phyloP scores from a whole-genome alignment of 2,329 filamentous ascomycete species.

The Cladophialophora psammophila region DNA sequence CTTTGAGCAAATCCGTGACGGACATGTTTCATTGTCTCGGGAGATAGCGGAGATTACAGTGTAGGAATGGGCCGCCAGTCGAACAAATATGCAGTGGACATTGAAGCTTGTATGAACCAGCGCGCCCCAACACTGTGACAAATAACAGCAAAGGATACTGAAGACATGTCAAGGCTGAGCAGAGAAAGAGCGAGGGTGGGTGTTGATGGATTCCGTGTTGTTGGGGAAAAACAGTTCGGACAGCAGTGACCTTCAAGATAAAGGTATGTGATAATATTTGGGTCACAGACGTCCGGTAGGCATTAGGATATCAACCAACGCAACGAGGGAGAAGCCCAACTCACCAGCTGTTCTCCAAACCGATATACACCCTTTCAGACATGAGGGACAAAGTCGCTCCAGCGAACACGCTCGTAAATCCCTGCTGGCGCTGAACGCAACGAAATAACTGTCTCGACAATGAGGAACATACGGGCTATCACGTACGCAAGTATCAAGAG shows the following conservation, averaged over 20 bases:
- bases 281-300: no score
- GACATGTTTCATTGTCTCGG: neutral
- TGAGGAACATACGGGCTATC: neutral
- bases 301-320: neutral
- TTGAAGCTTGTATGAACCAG: no score
- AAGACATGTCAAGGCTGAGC: no score
- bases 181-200: no score
- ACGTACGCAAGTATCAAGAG: neutral
- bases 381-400: constrained; percentile 5
- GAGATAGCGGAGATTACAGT: no score
- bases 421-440: constrained; percentile 7
- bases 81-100: no score
- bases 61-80: no score
- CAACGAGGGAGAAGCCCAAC: neutral
- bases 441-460: constrained; percentile 11
- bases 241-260: neutral
- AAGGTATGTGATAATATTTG: neutral
- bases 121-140: no score
- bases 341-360: neutral
- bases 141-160: no score
- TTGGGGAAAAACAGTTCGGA: neutral
- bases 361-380: neutral
- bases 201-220: neutral
- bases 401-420: constrained; percentile 3
- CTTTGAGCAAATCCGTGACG: neutral